Base-by-base conservation (phyloP, 352 stramenopile species). In the Globisporangium acanthophoron region DNA sequence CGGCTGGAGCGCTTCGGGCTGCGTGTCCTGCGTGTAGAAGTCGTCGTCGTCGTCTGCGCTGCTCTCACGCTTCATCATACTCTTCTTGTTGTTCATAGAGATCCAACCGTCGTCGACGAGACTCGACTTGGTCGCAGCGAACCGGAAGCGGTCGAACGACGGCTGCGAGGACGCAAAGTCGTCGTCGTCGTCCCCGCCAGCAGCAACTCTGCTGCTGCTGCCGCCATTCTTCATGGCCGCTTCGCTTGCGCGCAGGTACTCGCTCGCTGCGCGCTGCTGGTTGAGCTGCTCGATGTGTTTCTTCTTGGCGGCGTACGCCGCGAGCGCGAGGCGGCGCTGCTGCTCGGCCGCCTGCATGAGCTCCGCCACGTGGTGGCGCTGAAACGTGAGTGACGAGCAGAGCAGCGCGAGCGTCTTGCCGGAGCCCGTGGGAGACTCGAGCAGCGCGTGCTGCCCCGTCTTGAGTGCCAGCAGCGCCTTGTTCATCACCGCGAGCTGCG, bases 401-500 rank as follows among this genome's bases (percentile, higher is more conserved):
- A 96, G 61, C 44, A 96, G 66, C 54, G 87, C 87, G 51, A 96
- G 68, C 20, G 85, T 96, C 70, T 96, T 96, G 45, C 87, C 87
- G 0, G 78, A 89, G 3, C 87, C 85, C 7, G 87, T 96, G 0
- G 85, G 87, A 13, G 82, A 93, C 67, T 96, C 87, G 24, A 96
- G 66, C 52, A 96, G 67, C 48, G 87, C 87, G 55, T 96, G 88
- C 56, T 94, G 80, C 11, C 73, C 43, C 33, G 67, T 87, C 61
- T 94, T 93, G 44, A 96, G 72, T 47, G 87, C 85, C 39, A 80
- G 59, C 40, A 96, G 58, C 55, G 92, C 83, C 49, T 92, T 92
- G 68, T 76, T 92, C 87, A 96, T 96, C 40, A 96, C 85, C 1
- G 82, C 85, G 31, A 96, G 63, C 59, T 96, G 86, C 44, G 86